These are phyloP conservation scores for Candida glucosophila DNA, from an alignment of 1,139 yeast genomes.

Conservation along the genomic window DNA sequence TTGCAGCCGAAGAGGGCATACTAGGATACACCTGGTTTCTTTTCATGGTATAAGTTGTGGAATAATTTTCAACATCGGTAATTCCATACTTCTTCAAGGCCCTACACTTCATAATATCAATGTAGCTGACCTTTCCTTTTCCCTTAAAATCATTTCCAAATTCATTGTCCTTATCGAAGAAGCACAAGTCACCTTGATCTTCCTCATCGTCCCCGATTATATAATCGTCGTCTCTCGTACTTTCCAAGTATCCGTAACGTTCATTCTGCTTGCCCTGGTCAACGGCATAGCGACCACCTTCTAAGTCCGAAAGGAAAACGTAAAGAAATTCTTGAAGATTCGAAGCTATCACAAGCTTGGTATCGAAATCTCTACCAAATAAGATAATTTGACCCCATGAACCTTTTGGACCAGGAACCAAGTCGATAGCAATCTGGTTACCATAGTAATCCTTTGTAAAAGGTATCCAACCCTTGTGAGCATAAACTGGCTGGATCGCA, in stretches of 20 bases:
- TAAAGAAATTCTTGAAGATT: slow-evolving; percentile 48
- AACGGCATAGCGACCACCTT: slow-evolving; percentile 43
- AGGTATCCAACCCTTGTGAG: slow-evolving; percentile 56
- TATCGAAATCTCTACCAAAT: slow-evolving; percentile 58
- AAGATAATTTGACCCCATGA: slow-evolving; percentile 54
- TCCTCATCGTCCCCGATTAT: slow-evolving; percentile 43
- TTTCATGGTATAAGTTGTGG: slow-evolving; percentile 25
- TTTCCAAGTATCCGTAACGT: slow-evolving; percentile 22
- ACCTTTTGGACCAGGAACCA: slow-evolving; percentile 56
- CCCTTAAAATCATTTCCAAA: slow-evolving; percentile 18
- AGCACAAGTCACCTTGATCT: slow-evolving; percentile 35
- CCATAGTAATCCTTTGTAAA: slow-evolving; percentile 50
- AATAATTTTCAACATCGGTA: slow-evolving; percentile 23
- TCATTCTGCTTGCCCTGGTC: slow-evolving; percentile 35
- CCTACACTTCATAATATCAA: slow-evolving; percentile 45
- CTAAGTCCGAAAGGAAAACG: slow-evolving; percentile 40
- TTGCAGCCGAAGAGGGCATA: slow-evolving; percentile 1
- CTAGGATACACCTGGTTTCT: slow-evolving; percentile 8
- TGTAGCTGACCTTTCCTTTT: slow-evolving; percentile 34
- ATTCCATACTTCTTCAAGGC: slow-evolving; percentile 38
- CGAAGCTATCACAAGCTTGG: slow-evolving; percentile 50
- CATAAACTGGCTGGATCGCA: slow-evolving; percentile 45
- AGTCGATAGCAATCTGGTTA: slow-evolving; percentile 53
- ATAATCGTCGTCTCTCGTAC: slow-evolving; percentile 38
- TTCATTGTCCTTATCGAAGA: slow-evolving; percentile 25